Conservation (phyloP, 1,284 basidiomycete species). For the Inonotus obliquus region DNA sequence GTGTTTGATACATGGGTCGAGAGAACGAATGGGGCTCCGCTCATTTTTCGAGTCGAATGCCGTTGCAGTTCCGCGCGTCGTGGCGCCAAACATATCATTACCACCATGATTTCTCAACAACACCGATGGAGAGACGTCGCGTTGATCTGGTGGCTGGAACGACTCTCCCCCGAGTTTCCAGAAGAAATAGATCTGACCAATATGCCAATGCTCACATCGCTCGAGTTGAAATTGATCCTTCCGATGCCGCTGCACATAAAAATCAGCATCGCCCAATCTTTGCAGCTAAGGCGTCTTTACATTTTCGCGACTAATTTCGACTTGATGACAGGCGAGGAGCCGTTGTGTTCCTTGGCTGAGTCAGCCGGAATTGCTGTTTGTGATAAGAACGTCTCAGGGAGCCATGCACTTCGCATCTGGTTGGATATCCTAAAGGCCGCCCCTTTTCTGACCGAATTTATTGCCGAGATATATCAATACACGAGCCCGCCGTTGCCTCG, state of each 20-base stretch:
- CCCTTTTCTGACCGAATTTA: too few species aligned
- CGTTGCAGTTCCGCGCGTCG: neutral
- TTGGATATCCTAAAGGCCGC: too few species aligned
- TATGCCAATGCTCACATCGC: neutral
- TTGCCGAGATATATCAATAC: too few species aligned
- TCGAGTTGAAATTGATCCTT: neutral
- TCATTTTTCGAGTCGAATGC: neutral
- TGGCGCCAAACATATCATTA: neutral
- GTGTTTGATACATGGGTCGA: neutral
- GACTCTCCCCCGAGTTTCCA: neutral
- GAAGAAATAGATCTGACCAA: neutral
- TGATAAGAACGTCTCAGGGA: too few species aligned
- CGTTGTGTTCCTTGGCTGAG: too few species aligned
- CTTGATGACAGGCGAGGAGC: too few species aligned
- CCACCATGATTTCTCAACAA: neutral
- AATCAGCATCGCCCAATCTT: neutral
- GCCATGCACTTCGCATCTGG: too few species aligned
- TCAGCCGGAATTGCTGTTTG: too few species aligned
- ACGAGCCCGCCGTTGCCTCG: too few species aligned
- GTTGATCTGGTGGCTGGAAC: neutral
- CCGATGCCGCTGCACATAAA: too few species aligned
- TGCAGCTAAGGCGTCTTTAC: neutral
- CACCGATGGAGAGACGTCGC: neutral
- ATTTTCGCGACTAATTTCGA: too few species aligned
- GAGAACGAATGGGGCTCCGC: neutral